Evolutionary conservation across 1,139 yeast genomes (phyloP).

Genomic region (Suhomyces wounanorum): DNA sequence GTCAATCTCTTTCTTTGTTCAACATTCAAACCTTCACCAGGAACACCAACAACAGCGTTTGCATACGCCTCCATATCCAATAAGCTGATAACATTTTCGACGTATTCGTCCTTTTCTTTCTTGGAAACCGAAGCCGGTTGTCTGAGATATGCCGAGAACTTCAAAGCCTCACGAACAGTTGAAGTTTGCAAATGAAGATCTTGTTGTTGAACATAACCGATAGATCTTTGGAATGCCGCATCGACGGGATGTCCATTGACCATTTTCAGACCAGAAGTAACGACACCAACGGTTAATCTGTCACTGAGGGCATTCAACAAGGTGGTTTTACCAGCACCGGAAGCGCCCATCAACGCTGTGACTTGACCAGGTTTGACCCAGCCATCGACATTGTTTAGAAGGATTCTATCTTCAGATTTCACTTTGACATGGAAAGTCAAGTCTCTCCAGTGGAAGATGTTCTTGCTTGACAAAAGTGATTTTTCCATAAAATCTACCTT

Average conservation of each 20-base stretch:
- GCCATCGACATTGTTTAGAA: constrained; percentile 42
- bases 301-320: constrained; percentile 35
- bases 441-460: constrained; percentile 53
- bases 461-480: constrained; percentile 15
- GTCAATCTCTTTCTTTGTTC: constrained; percentile 41
- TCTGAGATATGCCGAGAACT: constrained; percentile 39
- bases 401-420: constrained; percentile 59
- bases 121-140: constrained; percentile 32
- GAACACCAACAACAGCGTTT: constrained; percentile 42
- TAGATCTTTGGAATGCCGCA: constrained; percentile 41
- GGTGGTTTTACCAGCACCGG: constrained; percentile 40
- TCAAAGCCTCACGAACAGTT: constrained; percentile 42
- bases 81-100: constrained; percentile 37
- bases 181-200: constrained; percentile 40
- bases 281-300: constrained; percentile 36
- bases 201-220: constrained; percentile 46
- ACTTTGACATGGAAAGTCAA: constrained; percentile 72
- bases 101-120: constrained; percentile 36
- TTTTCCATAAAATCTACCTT: constrained; percentile 16
- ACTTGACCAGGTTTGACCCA: constrained; percentile 60
- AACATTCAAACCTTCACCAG: constrained; percentile 43
- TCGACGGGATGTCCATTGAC: constrained; percentile 38
- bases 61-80: constrained; percentile 39
- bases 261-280: constrained; percentile 37
- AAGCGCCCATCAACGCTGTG: constrained; percentile 36